Conservation (phyloP, 345 rosid species). For the Hypericum perforatum region DNA sequence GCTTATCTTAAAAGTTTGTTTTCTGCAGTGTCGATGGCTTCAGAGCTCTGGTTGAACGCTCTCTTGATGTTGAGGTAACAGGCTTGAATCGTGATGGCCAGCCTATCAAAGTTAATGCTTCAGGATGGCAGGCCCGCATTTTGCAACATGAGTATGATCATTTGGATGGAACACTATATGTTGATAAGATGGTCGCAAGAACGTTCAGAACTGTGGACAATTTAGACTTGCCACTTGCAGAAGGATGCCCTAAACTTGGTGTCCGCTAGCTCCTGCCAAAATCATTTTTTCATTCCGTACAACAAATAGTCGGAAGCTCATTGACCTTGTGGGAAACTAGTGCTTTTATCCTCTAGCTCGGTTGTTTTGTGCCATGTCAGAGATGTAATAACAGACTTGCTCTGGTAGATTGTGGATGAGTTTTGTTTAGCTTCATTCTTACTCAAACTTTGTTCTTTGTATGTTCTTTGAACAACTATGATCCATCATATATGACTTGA, state of each 20-base stretch:
- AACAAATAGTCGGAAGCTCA: neutral
- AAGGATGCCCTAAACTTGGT: conserved; percentile 73
- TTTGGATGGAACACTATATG: conserved; percentile 73
- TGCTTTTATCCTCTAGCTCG: too few species aligned
- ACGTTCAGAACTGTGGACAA: conserved; percentile 76
- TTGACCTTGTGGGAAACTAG: too few species aligned
- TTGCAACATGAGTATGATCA: conserved; percentile 92
- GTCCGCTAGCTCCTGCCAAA: conserved; percentile 14
- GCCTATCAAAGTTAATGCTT: conserved; percentile 56
- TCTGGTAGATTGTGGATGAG: too few species aligned
- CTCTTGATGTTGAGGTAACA: conserved; percentile 67
- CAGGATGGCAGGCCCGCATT: conserved; percentile 92
- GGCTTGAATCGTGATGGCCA: conserved; percentile 61
- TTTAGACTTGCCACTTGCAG: conserved; percentile 69
- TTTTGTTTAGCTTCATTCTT: too few species aligned
- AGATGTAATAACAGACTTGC: too few species aligned
- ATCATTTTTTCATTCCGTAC: neutral
- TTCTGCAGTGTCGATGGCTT: conserved; percentile 63
- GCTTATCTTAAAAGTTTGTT: neutral
- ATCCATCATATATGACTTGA: too few species aligned
- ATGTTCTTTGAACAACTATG: too few species aligned
- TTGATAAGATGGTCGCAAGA: conserved; percentile 72
- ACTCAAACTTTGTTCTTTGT: too few species aligned
- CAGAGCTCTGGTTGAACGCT: conserved; percentile 75
- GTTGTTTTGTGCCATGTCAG: too few species aligned